These are phyloP conservation scores for Macrotyloma uniflorum DNA, from an alignment of 306 rosid species.

Conservation along the genomic window DNA sequence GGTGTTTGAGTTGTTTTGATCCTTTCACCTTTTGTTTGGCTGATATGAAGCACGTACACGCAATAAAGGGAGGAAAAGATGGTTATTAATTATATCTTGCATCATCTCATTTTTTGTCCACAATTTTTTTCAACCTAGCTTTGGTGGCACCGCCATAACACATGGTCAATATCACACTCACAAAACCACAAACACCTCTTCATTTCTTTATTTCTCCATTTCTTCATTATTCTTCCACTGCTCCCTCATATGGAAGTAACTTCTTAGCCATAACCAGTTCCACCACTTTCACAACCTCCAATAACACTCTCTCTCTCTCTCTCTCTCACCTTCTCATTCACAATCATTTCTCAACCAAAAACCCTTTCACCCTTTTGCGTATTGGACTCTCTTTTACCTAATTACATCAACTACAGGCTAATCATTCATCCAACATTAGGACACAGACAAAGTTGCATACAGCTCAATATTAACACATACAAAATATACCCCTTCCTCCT, in stretches of 20 bases:
- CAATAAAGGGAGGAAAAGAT: conserved; percentile 33
- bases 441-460: conserved; percentile 28
- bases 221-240: conserved; percentile 1
- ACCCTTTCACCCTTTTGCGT: conserved; percentile 19
- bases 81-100: background rate
- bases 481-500: too few relatives aligned
- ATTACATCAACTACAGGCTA: background rate
- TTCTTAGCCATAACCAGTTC: background rate
- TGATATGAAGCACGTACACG: conserved; percentile 31
- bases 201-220: background rate
- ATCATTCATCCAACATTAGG: background rate
- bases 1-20: background rate
- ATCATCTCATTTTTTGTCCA: conserved; percentile 34
- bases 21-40: conserved; percentile 9
- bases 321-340: background rate
- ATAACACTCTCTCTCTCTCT: background rate
- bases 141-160: conserved; percentile 7
- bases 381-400: conserved; percentile 31
- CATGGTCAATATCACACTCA: conserved; percentile 11
- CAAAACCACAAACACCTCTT: background rate
- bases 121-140: conserved; percentile 33
- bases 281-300: background rate
- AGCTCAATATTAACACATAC: too few relatives aligned
- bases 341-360: background rate
- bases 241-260: conserved; percentile 1